A percentile compares a stretch with the other conserved stretches of the same genome.
Evolutionary conservation across 1,284 basidiomycete genomes (phyloP).

Genomic region (Fomitiporia mediterranea): DNA sequence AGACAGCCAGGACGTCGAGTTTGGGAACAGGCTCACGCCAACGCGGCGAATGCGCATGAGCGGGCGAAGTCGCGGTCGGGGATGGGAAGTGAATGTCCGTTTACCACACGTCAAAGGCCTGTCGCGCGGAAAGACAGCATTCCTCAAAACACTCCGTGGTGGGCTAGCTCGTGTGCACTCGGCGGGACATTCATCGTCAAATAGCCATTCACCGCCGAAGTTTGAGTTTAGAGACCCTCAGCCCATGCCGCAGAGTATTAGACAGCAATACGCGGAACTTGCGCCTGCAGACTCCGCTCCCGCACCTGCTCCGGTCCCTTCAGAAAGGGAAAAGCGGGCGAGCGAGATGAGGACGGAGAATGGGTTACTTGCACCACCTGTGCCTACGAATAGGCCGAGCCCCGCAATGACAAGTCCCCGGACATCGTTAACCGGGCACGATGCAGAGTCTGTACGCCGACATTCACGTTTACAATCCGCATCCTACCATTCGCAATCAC

Average conservation of each 20-base stretch:
- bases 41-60: not conserved
- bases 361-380: not conserved
- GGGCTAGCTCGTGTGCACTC: not conserved
- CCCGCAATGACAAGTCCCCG: not conserved
- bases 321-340: not conserved
- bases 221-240: slow-evolving; percentile 13
- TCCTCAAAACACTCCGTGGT: slow-evolving; percentile 2
- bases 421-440: not conserved
- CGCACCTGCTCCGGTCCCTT: not conserved
- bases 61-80: not conserved
- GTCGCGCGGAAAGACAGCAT: slow-evolving; percentile 4
- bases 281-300: not conserved
- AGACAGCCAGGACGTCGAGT: slow-evolving; percentile 13
- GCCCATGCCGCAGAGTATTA: slow-evolving; percentile 1
- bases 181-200: not conserved
- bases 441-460: not conserved
- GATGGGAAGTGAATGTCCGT: slow-evolving; percentile 5
- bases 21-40: not conserved
- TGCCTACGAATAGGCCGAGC: not conserved
- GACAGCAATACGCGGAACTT: slow-evolving; percentile 10
- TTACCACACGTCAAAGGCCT: slow-evolving; percentile 1
- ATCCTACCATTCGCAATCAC: not conserved
- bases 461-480: slow-evolving; percentile 7
- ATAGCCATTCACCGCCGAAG: not conserved
- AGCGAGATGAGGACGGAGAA: slow-evolving; percentile 1